Base-by-base conservation (phyloP, 495 filamentous ascomycete genomes). In the Daldinia decipiens region DNA sequence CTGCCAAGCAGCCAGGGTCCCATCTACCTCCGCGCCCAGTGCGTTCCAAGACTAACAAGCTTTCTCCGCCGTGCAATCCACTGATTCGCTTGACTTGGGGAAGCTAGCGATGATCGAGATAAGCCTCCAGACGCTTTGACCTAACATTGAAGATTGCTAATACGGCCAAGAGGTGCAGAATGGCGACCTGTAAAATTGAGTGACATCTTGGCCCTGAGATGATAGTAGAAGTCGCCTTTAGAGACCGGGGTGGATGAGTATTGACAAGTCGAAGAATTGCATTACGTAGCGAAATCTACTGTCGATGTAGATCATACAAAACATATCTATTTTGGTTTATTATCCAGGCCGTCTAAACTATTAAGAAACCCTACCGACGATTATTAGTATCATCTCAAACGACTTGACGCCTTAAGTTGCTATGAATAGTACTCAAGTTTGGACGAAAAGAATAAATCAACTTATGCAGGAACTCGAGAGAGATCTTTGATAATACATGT, bases 1-100 rank as follows among this genome's bases (percentile, higher is more conserved):
- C 68, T 72, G 80, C 76, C 78, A 79, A 80, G 72, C 63, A 60
- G 52, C 68, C 59, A 65, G 68, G 72, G 43, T 43, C 2, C 12
- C 62, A 38, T 64, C 19, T 21, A 2, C 26, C 65, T 66, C 65
- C 70, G 52, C 66, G 65, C 58, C 57, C 57, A 70, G 53, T 54
- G 52, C 27, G 32, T 32, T 36, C 38, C 59, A 68, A 68, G 54
- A 40, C 36, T 12, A 21, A 64, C 60, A 64, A 68, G 65, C 65
- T 64, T 73, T 47, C 43, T 24, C 19, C 53, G 54, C 17, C 54
- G 69, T 55, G 5, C 11, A 56, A 15, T 59, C 47, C 26, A n/a
- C 31, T 67, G 58, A 67, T 64, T 63, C 59, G 63, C 17, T 21
- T 9, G n/a, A 56, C 47, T 43, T 31, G 43, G 43, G 57, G 53